Base-by-base conservation (phyloP, 331 rosid genomes). In the Dryas integrifolia region DNA sequence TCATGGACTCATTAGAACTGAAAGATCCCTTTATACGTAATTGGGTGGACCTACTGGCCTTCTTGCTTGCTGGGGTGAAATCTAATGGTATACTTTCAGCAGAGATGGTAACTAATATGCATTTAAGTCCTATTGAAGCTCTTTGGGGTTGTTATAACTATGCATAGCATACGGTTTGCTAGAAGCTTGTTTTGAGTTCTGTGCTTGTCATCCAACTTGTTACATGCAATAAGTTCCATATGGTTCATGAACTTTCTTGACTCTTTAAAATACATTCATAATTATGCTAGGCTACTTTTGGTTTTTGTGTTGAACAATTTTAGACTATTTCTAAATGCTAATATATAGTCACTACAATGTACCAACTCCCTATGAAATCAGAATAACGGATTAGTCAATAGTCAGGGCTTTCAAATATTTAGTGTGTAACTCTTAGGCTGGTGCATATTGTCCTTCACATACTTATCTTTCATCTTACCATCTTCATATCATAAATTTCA, bases 41-140 rank as follows among this genome's bases (percentile, higher is more conserved):
- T 76, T 94, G 96, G 98, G 74, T 93, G 71, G 97, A 91, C 81
- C 85, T 94, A 9, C 83, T 91, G 75, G 70, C 96, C 46, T 93
- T 93, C 94, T 88, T 94, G 90, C 96, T 94, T 55, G 97, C 98
- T 64, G 97, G 97, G 77, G 97, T 94, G 68, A 94, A 88, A 84
- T 73, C 95, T 59, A 74, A 89, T 80, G 89, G 84, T 65, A 67
- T 94, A 79, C 87, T 91, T 72, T 89, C 98, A 24, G 96, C 96
- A 48, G 98, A 94, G 85, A 91, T 94, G 98, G 92, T 89, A 89
- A 83, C 77, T 76, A 81, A 59, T 61, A 5, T 69, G 65, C 58
- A 11, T 58, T 58, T 50, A 59, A 46, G 38, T 69, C 67, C 58
- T 49, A 43, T 9, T 15, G 67, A 60, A 65, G 40, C 68, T 51